Percentiles rank a stretch among this genome's conserved stretches.
phyloP scores from a whole-genome alignment of 1,284 basidiomycete genomes.

The Clitocybe nebularis region DNA sequence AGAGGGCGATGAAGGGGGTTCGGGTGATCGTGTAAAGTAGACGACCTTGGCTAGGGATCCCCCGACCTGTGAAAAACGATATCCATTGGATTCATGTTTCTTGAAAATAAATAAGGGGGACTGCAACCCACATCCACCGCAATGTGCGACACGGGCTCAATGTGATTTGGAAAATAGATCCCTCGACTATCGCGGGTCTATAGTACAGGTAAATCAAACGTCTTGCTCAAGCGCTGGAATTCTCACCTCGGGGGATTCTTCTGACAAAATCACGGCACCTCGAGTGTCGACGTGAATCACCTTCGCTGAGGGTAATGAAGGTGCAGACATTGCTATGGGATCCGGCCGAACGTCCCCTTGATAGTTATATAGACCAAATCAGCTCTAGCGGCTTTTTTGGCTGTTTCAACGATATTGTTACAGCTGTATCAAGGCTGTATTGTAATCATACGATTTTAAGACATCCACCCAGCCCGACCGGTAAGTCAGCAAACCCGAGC shows the following conservation, averaged over 20 bases:
- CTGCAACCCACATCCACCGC: constrained; percentile 81
- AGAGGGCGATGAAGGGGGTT: constrained; percentile 70
- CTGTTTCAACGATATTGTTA: constrained; percentile 8
- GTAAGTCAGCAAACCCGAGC: constrained; percentile 13
- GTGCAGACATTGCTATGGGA: constrained; percentile 28
- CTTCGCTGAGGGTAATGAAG: constrained; percentile 64
- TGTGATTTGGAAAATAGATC: constrained; percentile 94
- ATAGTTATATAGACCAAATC: constrained; percentile 9
- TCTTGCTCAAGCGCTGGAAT: constrained; percentile 2
- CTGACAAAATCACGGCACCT: constrained; percentile 85
- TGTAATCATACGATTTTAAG: constrained; percentile 17
- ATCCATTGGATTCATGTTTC: constrained; percentile 8
- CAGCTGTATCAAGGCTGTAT: constrained; percentile 7
- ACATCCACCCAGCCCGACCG: constrained; percentile 16
- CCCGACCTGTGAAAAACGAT: constrained; percentile 64
- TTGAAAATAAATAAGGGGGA: constrained; percentile 4
- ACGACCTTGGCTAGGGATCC: constrained; percentile 98
- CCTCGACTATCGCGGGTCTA: constrained; percentile 91
- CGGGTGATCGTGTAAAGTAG: constrained; percentile 92
- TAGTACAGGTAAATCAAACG: constrained; percentile 11
- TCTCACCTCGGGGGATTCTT: constrained; percentile 88
- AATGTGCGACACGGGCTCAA: constrained; percentile 94
- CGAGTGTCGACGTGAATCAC: constrained; percentile 84
- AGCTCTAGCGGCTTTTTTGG: too few species aligned
- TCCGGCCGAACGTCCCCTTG: constrained; percentile 11